Evolutionary conservation across 2,329 filamentous ascomycete genomes (phyloP).

Genomic region (Aureobasidium namibiae): DNA sequence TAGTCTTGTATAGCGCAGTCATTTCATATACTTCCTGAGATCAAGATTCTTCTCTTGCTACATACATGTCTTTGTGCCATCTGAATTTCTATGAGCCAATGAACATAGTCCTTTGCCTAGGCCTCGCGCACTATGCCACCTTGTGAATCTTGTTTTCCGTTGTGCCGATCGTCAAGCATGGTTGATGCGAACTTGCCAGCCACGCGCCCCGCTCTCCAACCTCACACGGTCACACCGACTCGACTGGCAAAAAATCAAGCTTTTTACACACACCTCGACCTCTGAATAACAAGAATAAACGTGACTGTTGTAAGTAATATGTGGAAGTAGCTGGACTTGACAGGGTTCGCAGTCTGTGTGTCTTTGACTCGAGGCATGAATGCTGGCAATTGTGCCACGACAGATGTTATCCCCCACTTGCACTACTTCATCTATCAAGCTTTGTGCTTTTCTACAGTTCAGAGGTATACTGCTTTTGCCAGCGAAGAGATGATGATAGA

Average conservation of each 20-base stretch:
- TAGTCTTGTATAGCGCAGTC: neutral
- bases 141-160: neutral
- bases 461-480: neutral
- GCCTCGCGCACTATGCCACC: neutral
- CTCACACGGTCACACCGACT: constrained; percentile 6
- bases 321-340: neutral
- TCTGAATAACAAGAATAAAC: no score
- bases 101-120: no score
- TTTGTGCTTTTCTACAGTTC: neutral
- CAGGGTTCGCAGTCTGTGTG: neutral
- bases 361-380: neutral
- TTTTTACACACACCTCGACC: neutral
- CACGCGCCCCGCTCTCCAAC: neutral
- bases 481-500: neutral
- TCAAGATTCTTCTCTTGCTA: neutral
- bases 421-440: neutral
- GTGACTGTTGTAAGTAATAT: no score
- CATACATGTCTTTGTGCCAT: neutral
- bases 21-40: neutral
- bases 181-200: neutral
- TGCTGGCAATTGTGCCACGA: neutral
- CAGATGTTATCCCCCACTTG: neutral
- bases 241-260: neutral
- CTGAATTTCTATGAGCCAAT: neutral
- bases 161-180: neutral